phyloP scores from a whole-genome alignment of 2,329 filamentous ascomycete species.

The Bimuria novae-zelandiae region DNA sequence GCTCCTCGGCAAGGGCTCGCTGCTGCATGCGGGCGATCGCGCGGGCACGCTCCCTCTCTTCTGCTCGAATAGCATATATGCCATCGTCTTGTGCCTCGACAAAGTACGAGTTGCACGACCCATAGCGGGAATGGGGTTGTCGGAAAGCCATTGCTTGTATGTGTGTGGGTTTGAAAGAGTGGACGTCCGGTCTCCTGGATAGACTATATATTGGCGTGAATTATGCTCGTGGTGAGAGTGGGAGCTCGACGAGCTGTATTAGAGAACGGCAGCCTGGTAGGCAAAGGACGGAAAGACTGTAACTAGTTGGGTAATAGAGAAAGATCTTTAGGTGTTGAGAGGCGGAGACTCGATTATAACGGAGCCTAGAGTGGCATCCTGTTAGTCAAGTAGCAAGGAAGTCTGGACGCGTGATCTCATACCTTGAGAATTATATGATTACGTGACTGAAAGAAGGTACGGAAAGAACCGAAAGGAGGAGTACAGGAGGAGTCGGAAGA shows the following conservation, averaged over 20 bases:
- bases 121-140: conserved; percentile 58
- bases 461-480: conserved; percentile 39
- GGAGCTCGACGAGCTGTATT: conserved; percentile 48
- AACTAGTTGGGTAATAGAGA: conserved; percentile 59
- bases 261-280: conserved; percentile 57
- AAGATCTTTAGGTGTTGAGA: conserved; percentile 47
- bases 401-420: conserved; percentile 32
- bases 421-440: conserved; percentile 57
- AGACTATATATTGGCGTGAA: conserved; percentile 42
- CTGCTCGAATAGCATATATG: conserved; percentile 61
- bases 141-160: conserved; percentile 61
- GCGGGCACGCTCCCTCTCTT: conserved; percentile 75
- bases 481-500: conserved; percentile 37
- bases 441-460: conserved; percentile 47
- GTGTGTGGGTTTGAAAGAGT: conserved; percentile 46
- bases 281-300: conserved; percentile 57
- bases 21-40: conserved; percentile 81
- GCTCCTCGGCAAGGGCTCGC: conserved; percentile 84
- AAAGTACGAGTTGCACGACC: conserved; percentile 71
- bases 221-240: conserved; percentile 41
- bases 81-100: conserved; percentile 65
- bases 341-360: conserved; percentile 37
- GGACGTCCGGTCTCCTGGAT: conserved; percentile 55
- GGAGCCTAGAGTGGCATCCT: conserved; percentile 39
- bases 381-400: conserved; percentile 20